Conservation (phyloP, 108 stramenopile species). For the Cyclotella distinguenda region DNA sequence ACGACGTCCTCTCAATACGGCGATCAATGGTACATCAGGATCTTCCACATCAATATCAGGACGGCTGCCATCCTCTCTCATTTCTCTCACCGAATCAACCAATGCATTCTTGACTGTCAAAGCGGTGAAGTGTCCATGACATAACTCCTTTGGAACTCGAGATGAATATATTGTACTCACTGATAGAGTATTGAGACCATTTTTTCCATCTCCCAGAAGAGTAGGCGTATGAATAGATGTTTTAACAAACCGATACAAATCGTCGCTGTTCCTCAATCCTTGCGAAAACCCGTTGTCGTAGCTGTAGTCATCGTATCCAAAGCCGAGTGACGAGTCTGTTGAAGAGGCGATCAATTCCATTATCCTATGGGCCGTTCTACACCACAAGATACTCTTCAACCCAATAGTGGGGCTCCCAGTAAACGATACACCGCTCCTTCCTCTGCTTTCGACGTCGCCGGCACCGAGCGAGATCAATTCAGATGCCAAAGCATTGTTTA, state of each 20-base stretch:
- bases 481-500: conserved; percentile 51
- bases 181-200: conserved; percentile 68
- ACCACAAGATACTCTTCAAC: conserved; percentile 59
- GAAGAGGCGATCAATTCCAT: conserved; percentile 62
- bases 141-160: conserved; percentile 59
- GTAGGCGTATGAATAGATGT: conserved; percentile 46
- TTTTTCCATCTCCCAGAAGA: conserved; percentile 63
- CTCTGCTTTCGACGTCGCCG: conserved; percentile 25
- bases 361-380: conserved; percentile 74
- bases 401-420: conserved; percentile 40
- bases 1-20: conserved; percentile 49
- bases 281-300: conserved; percentile 1
- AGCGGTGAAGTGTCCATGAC: conserved; percentile 77
- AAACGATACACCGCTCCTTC: conserved; percentile 34
- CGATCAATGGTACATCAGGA: conserved; percentile 78
- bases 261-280: conserved; percentile 51
- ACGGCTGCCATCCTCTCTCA: conserved; percentile 60
- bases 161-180: conserved; percentile 55
- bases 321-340: background rate
- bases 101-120: conserved; percentile 82
- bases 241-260: conserved; percentile 56
- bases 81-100: conserved; percentile 68
- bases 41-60: conserved; percentile 71
- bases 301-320: conserved; percentile 3
- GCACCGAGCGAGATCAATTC: conserved; percentile 61